phyloP scores from a whole-genome alignment of 768 basidiomycete genomes.

The Tylopilus sp. region DNA sequence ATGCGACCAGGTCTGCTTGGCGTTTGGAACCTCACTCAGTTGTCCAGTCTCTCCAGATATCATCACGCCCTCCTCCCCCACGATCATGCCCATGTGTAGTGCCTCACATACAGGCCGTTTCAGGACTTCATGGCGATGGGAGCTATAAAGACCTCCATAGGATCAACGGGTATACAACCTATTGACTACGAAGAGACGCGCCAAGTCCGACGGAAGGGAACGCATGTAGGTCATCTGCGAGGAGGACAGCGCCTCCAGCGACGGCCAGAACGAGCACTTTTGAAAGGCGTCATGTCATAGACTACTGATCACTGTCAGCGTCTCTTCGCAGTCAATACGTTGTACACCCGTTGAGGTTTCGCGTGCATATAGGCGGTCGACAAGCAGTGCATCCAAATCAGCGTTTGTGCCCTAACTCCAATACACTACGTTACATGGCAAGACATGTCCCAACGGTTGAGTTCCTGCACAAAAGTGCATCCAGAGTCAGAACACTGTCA shows the following conservation, averaged over 20 bases:
- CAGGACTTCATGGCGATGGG: conserved; percentile 74
- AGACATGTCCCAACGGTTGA: no score
- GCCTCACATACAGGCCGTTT: conserved; percentile 39
- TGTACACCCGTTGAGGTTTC: no score
- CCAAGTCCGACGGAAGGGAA: not conserved
- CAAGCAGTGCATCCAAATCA: no score
- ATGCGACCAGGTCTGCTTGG: no score
- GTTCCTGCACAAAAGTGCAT: no score
- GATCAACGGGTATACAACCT: conserved; percentile 65
- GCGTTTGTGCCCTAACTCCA: no score
- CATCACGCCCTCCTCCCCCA: conserved; percentile 54
- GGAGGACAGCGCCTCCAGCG: not conserved
- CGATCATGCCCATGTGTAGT: conserved; percentile 43
- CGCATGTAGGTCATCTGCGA: not conserved
- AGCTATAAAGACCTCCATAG: conserved; percentile 72
- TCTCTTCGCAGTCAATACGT: no score
- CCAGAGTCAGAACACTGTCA: no score
- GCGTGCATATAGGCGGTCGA: no score
- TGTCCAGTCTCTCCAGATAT: conserved; percentile 45
- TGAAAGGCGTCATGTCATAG: conserved; percentile 77
- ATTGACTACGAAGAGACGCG: no score
- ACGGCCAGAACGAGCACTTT: conserved; percentile 29
- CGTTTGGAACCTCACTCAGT: conserved; percentile 41
- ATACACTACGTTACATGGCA: no score
- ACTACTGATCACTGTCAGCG: no score